Base-by-base conservation (phyloP, 2,329 filamentous ascomycete genomes). In the Alternaria metachromatica region DNA sequence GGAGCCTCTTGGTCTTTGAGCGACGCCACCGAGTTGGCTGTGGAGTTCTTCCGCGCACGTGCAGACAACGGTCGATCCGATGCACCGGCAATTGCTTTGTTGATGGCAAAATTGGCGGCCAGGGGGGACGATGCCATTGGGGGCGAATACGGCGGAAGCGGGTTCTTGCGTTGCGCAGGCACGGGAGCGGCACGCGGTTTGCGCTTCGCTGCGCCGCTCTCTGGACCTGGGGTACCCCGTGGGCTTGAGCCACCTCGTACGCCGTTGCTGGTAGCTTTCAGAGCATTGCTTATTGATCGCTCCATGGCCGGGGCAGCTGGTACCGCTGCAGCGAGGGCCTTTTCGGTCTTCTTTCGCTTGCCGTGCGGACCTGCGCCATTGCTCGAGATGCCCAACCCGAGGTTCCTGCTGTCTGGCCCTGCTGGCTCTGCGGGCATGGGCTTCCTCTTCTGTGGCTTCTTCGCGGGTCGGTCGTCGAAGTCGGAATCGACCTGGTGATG, bases 291-390 rank as follows among this genome's bases (percentile, higher is more conserved):
- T 78, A 90, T 83, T n/a, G 90, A 88, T 63, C 91, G 88, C 74
- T 94, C 92, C 84, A 90, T 88, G 11, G 77, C 77, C 21, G 82
- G 78, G 15, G 82, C 82, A 20, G 74, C 73, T n/a, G 65, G 61
- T 26, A 58, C 63, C n/a, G 71, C 71, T 50, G 77, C 81, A 13
- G 75, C 72, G 20, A 80, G 70, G 11, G 77, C 74, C 67, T 92
- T 92, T 72, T 97, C 93, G 3, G 92, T 89, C 81, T 94, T 96
- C 68, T 94, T 89, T 73, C 93, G 87, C 82, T 97, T 97, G 23
- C 86, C 83, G 3, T 89, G 84, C 30, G 81, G 80, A 26, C 86
- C 85, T 20, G 84, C 74, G 10, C 85, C 84, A 64, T 88, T 87
- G 51, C 87, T 85, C 23, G 71, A 71, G 62, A 92, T 91, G 44